Base-by-base conservation (phyloP, 2,329 filamentous ascomycete species). In the Neophaeococcomyces mojaviensis region DNA sequence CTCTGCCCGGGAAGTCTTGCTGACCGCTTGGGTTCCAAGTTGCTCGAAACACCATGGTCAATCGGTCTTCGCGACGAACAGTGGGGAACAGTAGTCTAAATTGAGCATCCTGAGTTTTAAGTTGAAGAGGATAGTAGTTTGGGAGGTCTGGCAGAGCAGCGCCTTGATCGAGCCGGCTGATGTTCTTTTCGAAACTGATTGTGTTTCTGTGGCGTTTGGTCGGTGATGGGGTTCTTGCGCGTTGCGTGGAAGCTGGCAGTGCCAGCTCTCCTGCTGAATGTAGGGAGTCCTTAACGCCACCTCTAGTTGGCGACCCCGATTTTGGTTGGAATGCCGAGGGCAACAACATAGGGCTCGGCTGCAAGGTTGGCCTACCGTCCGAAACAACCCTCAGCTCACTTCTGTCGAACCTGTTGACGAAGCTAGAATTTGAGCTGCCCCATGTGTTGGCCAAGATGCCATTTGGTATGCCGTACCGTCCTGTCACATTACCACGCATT, bases 381-480 rank as follows among this genome's bases (percentile, higher is more conserved):
- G 56, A 53, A 54, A 59, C 41, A 32, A 53, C 46, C 38, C 65
- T 65, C 22, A 70, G 56, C n/a, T 77, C 73, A 37, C 77, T 75
- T 16, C 70, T 67, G 55, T 76, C 77, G 30, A 84, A 62, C 28
- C 74, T 72, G 54, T 84, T 83, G 48, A 84, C 67, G 52, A 78
- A 77, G 12, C 79, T 79, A 86, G 88, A 95, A 38, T 88, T 82
- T 47, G 81, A 84, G 58, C 82, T 94, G 40, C 90, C 90, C 90
- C 90, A 97, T 46, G 94, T 77, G 61, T 97, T 97, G 26, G 89
- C 89, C 71, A 95, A 79, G 50, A 96, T 81, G 12, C 87, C 88
- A 40, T 85, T 86, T 1, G 89, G 87, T 66, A 95, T 79, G 34
- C 84, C 79, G n/a, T 75, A 75, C 38, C 72, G 78, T 56, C 81